These are phyloP conservation scores for Rhododendron vialii DNA, from an alignment of 148 eudicot genomes.

Conservation along the genomic window DNA sequence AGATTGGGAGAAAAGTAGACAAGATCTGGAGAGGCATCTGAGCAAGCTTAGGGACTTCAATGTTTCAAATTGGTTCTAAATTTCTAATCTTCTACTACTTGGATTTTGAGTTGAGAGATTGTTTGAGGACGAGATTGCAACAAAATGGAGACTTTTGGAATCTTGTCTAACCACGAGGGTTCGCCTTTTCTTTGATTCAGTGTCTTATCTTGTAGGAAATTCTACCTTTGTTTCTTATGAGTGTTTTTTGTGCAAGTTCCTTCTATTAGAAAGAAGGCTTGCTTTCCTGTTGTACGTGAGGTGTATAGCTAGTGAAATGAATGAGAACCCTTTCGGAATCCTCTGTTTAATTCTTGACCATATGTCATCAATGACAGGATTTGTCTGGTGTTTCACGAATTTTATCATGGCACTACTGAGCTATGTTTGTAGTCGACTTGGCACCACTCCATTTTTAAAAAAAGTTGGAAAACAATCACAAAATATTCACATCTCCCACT, in stretches of 20 bases:
- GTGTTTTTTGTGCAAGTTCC: background rate
- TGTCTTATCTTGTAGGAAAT: background rate
- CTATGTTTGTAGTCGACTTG: no score
- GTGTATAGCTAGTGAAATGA: background rate
- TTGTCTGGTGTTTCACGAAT: no score
- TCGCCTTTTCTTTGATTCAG: background rate
- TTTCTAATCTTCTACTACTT: conserved; percentile 18
- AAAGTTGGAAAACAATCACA: no score
- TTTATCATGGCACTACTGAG: no score
- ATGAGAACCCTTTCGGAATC: no score
- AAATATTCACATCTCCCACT: no score
- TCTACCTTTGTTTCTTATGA: background rate
- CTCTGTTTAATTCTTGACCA: no score
- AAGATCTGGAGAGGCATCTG: conserved; percentile 91
- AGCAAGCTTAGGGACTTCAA: conserved; percentile 83
- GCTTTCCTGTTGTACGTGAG: background rate
- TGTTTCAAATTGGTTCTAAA: conserved; percentile 75
- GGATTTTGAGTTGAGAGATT: background rate
- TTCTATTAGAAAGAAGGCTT: background rate
- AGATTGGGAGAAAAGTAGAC: conserved; percentile 71
- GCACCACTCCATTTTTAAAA: no score
- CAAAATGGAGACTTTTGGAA: background rate
- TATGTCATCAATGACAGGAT: no score
- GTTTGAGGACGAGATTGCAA: background rate
- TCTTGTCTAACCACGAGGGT: background rate